Percentiles rank a stretch among this genome's conserved stretches.
phyloP scores from a whole-genome alignment of 2,329 filamentous ascomycete genomes.

The Neodidymelliopsis sp. region DNA sequence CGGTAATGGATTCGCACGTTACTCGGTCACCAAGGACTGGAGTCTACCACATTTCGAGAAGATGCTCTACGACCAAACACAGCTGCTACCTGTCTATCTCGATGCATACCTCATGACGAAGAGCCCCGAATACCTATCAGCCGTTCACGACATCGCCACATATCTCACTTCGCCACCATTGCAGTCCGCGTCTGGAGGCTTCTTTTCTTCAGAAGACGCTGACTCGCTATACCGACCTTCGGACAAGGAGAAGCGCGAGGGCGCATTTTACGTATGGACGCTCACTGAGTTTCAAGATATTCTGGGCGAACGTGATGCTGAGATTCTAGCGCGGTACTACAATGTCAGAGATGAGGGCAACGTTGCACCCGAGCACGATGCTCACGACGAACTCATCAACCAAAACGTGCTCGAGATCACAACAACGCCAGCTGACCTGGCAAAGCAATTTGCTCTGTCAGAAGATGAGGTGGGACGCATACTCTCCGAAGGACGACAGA shows the following conservation, averaged over 20 bases:
- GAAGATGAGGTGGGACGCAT: conserved; percentile 72
- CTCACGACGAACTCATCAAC: conserved; percentile 92
- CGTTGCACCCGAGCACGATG: conserved; percentile 80
- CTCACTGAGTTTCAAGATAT: conserved; percentile 82
- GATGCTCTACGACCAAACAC: conserved; percentile 91
- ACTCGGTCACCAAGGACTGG: conserved; percentile 92
- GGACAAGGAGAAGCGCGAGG: conserved; percentile 84
- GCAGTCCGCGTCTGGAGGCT: conserved; percentile 72
- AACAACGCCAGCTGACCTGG: conserved; percentile 72
- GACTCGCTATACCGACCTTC: conserved; percentile 79
- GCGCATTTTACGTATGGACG: conserved; percentile 95
- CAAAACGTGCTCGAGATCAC: conserved; percentile 85
- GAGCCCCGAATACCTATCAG: conserved; percentile 76
- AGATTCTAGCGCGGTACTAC: conserved; percentile 83
- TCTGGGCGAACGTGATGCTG: conserved; percentile 71
- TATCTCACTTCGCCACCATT: conserved; percentile 81
- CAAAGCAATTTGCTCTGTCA: conserved; percentile 75
- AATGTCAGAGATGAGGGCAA: conserved; percentile 86
- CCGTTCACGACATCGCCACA: conserved; percentile 82
- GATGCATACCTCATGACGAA: conserved; percentile 80
- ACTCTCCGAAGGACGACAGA: conserved; percentile 70
- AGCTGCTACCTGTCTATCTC: conserved; percentile 82
- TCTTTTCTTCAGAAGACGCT: conserved; percentile 88
- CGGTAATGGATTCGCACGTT: conserved; percentile 80
- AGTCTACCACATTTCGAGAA: conserved; percentile 96